Percentiles rank a stretch among this genome's conserved stretches.
Evolutionary conservation across 441 rosid species (phyloP).

Genomic region (Manihot esculenta): DNA sequence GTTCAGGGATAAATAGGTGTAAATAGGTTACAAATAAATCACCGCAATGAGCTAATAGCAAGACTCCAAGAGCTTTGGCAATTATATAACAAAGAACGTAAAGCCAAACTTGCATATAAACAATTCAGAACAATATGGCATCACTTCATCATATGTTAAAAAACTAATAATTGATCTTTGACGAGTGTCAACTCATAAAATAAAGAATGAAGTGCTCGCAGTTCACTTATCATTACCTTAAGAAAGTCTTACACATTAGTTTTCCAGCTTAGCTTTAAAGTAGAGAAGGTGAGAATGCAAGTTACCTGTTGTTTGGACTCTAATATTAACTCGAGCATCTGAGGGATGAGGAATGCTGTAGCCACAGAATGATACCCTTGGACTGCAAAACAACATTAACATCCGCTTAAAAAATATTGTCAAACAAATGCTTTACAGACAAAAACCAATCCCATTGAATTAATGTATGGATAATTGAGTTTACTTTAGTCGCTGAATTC

Average conservation of each 20-base stretch:
- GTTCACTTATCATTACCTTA: not conserved
- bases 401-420: conserved; percentile 6
- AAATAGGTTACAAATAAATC: not conserved
- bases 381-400: conserved; percentile 49
- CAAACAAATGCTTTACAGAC: conserved; percentile 3
- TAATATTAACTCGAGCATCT: conserved; percentile 69
- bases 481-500: not conserved
- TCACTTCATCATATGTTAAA: not conserved
- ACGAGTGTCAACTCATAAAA: not conserved
- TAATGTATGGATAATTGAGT: not conserved
- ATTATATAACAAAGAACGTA: not conserved
- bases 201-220: not conserved
- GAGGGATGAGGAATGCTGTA: conserved; percentile 98
- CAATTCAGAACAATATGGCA: not conserved
- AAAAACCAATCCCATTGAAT: not conserved
- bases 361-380: conserved; percentile 66
- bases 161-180: not conserved
- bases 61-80: not conserved
- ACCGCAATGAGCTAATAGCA: too few species aligned
- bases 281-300: not conserved
- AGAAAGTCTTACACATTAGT: not conserved
- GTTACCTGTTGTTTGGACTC: conserved; percentile 91
- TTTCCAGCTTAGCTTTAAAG: not conserved
- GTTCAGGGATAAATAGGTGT: too few species aligned
- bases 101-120: not conserved